Evolutionary conservation across 1,139 yeast species (phyloP), one percentile per base, ranked within the genome.

Genomic region (Pneumocystis murina): DNA sequence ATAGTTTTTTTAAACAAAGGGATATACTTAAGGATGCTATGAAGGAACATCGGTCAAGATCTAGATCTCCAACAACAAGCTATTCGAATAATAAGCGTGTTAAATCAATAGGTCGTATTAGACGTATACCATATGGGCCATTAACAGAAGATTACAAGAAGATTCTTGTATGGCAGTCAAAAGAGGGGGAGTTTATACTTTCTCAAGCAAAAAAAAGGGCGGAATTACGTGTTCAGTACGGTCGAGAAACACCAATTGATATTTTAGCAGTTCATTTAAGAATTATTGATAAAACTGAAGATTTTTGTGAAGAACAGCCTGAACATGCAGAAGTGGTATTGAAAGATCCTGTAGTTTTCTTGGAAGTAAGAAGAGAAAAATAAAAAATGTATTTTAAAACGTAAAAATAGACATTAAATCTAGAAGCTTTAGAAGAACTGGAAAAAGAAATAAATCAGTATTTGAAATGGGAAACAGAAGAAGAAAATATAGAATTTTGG

Each of bases 151-250:
- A 48, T 24, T 48, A 48, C 17, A 48, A 28, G 2, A 62, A 64
- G 33, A 57, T 62, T 43, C 61, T 57, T 30, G 64, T 70, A 62
- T 72, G 77, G 75, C 72, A 71, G 28, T 71, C 71, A 0, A 71
- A 70, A 39, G 77, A 75, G 63, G 75, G 73, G 59, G 68, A 66
- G 24, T 75, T 75, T 66, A 71, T 71, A 55, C 66, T 72, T 35
- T 68, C 68, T 62, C 77, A 75, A 65, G 71, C 69, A 63, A 69
- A 70, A 61, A 69, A 69, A 38, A 74, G 76, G 0, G 71, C 77
- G 8, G 64, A 71, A 59, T 71, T 74, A 28, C 70, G 77, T 6
- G 67, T 74, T 38, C 65, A 68, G 36, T 72, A 73, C 43, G 69
- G 68, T 12, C 66, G 77, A 6, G 70, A 70, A 4, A 66, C 66